Conservation (phyloP, 208 protist genomes). For the Herpetomonas muscarum region DNA sequence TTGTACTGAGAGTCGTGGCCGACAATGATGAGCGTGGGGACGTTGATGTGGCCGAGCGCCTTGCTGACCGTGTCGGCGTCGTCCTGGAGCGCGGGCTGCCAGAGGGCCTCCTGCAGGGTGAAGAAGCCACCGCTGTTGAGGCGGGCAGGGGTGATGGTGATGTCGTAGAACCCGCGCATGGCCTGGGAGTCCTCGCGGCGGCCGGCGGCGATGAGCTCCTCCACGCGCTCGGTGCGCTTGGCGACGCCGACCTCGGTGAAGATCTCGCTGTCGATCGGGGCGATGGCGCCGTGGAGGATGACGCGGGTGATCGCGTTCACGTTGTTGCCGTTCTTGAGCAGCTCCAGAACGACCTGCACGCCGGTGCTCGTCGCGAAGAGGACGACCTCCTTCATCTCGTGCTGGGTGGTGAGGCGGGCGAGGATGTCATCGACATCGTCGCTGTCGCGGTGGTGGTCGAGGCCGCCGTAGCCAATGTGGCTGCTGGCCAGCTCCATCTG, state of each 20-base stretch:
- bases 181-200: conserved; percentile 42
- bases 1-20: conserved; percentile 58
- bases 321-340: conserved; percentile 30
- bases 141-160: conserved; percentile 59
- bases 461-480: conserved; percentile 41
- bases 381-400: conserved; percentile 53
- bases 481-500: conserved; percentile 65
- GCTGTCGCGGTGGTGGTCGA: conserved; percentile 55
- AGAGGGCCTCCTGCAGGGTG: conserved; percentile 75
- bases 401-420: conserved; percentile 28
- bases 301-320: conserved; percentile 42
- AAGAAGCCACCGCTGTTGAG: conserved; percentile 33
- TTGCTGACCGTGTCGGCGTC: conserved; percentile 21
- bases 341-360: conserved; percentile 61
- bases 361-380: conserved; percentile 75
- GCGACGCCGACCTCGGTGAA: conserved; percentile 29
- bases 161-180: conserved; percentile 57
- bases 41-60: conserved; percentile 29
- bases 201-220: conserved; percentile 29
- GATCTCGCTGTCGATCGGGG: conserved; percentile 20
- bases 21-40: conserved; percentile 56
- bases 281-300: conserved; percentile 64
- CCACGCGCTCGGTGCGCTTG: conserved; percentile 26
- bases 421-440: conserved; percentile 76
- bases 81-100: conserved; percentile 40